A percentile compares a stretch with the other conserved stretches of the same genome.
Conservation (phyloP, 2,329 filamentous ascomycete genomes). For the Elsinoe arachidis region DNA sequence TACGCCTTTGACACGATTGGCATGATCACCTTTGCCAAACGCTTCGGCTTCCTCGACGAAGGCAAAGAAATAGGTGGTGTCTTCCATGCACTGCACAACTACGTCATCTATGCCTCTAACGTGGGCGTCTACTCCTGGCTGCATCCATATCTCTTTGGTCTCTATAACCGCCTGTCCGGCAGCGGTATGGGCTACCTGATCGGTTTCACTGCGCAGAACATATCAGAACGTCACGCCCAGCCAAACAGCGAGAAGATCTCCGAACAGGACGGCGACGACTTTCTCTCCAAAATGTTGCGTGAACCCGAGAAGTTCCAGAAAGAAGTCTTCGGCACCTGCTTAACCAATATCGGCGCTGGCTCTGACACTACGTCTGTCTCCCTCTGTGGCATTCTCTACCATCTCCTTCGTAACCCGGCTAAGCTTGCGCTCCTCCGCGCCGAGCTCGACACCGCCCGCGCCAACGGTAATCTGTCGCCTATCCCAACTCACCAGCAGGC, state of each 20-base stretch:
- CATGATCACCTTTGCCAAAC: constrained; percentile 27
- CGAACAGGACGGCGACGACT: constrained; percentile 7
- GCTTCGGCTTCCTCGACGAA: constrained; percentile 31
- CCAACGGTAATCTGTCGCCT: constrained; percentile 7
- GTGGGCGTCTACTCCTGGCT: constrained; percentile 16
- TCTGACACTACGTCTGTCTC: constrained; percentile 46
- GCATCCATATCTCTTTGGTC: constrained; percentile 9
- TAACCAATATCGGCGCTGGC: constrained; percentile 31
- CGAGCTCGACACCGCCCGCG: background rate
- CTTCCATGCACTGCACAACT: constrained; percentile 10
- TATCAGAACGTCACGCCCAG: background rate
- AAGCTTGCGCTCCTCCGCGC: constrained; percentile 35
- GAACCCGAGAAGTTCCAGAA: constrained; percentile 3
- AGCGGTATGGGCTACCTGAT: background rate
- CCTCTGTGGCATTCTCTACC: constrained; percentile 46
- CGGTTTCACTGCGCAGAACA: background rate
- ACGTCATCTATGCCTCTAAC: constrained; percentile 14
- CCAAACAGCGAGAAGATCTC: background rate
- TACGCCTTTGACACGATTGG: constrained; percentile 77
- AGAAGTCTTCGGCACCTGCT: constrained; percentile 1
- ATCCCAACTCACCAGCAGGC: constrained; percentile 20
- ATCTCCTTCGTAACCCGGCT: constrained; percentile 42
- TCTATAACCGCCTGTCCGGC: background rate
- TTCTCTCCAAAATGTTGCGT: constrained; percentile 8
- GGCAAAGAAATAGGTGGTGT: constrained; percentile 27